These are phyloP conservation scores for Theileria parva DNA, from an alignment of 169 alveolate genomes.

Conservation along the genomic window DNA sequence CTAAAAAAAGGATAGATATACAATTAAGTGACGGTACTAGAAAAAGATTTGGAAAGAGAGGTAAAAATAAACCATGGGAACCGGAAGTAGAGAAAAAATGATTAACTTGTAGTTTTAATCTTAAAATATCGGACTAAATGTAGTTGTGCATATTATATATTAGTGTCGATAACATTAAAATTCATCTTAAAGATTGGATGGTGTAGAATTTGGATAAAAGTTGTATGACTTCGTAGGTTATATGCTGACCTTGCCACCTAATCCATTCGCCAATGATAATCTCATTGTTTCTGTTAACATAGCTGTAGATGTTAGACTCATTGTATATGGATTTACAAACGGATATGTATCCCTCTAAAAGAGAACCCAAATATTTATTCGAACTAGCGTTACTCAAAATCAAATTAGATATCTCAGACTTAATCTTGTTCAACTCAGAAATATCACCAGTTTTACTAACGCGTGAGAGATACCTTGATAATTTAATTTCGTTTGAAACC, in stretches of 20 bases:
- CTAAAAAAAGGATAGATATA: too few relatives aligned
- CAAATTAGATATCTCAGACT: conserved; percentile 2
- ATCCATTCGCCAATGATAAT: conserved; percentile 25
- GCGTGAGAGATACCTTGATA: not conserved
- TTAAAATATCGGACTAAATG: too few relatives aligned
- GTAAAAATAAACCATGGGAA: too few relatives aligned
- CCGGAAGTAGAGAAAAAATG: too few relatives aligned
- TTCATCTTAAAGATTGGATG: not conserved
- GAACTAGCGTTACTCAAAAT: not conserved
- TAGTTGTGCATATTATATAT: too few relatives aligned
- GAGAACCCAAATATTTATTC: conserved; percentile 10
- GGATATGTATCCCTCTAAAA: conserved; percentile 3
- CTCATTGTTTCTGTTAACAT: not conserved
- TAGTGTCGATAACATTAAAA: too few relatives aligned
- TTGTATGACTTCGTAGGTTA: conserved; percentile 1
- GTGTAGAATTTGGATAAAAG: conserved; percentile 10
- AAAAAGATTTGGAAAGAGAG: too few relatives aligned
- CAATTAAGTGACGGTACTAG: too few relatives aligned
- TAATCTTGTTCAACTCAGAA: not conserved
- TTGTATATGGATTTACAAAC: not conserved
- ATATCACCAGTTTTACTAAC: conserved; percentile 8
- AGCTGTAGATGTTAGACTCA: not conserved
- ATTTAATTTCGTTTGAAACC: not conserved
- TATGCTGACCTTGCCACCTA: conserved; percentile 21
- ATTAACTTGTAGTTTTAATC: too few relatives aligned